These are phyloP conservation scores for Aurifilum marmelostoma DNA, from an alignment of 2,329 filamentous ascomycete genomes.

Conservation along the genomic window DNA sequence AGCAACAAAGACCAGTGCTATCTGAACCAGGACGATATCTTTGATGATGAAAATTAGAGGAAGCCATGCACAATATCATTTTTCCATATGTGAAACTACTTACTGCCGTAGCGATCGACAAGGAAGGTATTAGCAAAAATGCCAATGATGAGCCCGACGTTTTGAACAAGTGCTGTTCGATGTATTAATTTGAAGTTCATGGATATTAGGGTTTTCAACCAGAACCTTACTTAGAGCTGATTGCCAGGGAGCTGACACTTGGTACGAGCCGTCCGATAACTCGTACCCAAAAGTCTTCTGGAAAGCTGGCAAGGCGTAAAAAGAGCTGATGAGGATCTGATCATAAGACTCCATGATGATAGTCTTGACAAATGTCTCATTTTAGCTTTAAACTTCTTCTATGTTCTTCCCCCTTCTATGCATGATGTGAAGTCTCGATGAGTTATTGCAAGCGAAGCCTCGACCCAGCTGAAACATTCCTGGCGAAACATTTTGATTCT, in stretches of 20 bases:
- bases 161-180: conserved; percentile 12
- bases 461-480: not conserved
- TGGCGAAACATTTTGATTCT: not conserved
- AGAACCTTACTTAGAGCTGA: conserved; percentile 9
- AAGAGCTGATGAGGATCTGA: conserved; percentile 39
- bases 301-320: conserved; percentile 39
- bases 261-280: conserved; percentile 37
- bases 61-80: not conserved
- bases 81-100: not conserved
- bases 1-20: conserved; percentile 5
- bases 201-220: no score
- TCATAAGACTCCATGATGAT: conserved; percentile 41
- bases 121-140: conserved; percentile 13
- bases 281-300: conserved; percentile 36
- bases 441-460: not conserved
- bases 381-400: not conserved
- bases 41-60: not conserved
- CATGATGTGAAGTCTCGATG: not conserved
- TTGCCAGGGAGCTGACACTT: conserved; percentile 25
- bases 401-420: no score
- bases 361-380: conserved; percentile 36
- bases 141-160: conserved; percentile 13
- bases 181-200: not conserved
- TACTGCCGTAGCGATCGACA: conserved; percentile 14
- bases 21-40: conserved; percentile 14